A percentile compares a stretch with the other conserved stretches of the same genome.
Conservation (phyloP, 2,329 filamentous ascomycete genomes). For the Colletotrichum graminicola region DNA sequence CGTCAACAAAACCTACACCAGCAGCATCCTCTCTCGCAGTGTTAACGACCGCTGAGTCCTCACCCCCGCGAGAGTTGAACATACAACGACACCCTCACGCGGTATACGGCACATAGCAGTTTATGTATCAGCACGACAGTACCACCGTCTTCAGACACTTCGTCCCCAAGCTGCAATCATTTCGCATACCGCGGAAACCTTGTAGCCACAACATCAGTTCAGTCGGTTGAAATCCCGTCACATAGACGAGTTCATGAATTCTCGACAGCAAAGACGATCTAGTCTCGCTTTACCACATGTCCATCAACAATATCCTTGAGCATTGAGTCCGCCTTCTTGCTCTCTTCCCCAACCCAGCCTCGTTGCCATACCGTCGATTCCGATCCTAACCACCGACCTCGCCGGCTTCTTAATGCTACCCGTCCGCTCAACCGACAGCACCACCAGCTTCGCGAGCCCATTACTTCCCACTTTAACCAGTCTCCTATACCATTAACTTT, state of each 20-base stretch:
- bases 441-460: constrained; percentile 44
- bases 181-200: constrained; percentile 95
- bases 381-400: constrained; percentile 12
- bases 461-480: constrained; percentile 16
- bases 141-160: constrained; percentile 93
- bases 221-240: constrained; percentile 81
- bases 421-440: constrained; percentile 33
- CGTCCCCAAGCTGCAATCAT: constrained; percentile 95
- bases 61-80: constrained; percentile 37
- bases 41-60: constrained; percentile 35
- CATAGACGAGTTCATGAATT: constrained; percentile 69
- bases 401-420: constrained; percentile 38
- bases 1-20: constrained; percentile 19
- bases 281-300: constrained; percentile 67
- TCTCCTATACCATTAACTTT: constrained; percentile 25
- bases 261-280: constrained; percentile 61
- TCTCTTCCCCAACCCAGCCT: constrained; percentile 39
- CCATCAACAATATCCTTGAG: constrained; percentile 64
- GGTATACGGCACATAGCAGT: constrained; percentile 61
- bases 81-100: constrained; percentile 38
- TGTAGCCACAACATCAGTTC: constrained; percentile 90
- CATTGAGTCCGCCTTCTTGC: constrained; percentile 64
- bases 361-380: constrained; percentile 20
- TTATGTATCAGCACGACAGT: constrained; percentile 98
- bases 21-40: constrained; percentile 29